These are phyloP conservation scores for Chaetomium fimeti DNA, from an alignment of 495 filamentous ascomycete genomes.

Conservation along the genomic window DNA sequence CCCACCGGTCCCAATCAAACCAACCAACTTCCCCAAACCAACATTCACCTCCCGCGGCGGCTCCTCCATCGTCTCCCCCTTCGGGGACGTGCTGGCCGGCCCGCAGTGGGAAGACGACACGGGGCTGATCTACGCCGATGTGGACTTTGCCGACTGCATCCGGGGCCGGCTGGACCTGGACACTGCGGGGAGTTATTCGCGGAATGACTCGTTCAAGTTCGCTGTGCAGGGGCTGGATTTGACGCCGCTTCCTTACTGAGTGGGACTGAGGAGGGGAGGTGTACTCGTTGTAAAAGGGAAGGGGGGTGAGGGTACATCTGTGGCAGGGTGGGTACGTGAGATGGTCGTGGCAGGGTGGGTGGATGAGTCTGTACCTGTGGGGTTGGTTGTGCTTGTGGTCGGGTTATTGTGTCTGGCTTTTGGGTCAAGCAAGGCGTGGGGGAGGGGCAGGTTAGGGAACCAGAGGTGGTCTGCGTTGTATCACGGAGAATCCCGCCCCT, in stretches of 20 bases:
- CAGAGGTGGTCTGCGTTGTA: not conserved
- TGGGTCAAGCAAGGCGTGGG: not conserved
- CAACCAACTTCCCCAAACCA: not conserved
- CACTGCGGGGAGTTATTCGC: conserved; percentile 75
- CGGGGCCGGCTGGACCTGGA: conserved; percentile 61
- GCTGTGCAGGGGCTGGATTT: conserved; percentile 71
- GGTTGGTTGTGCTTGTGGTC: not conserved
- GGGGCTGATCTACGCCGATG: conserved; percentile 47
- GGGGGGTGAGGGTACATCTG: no score
- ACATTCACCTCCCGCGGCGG: conserved; percentile 67
- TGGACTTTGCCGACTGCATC: conserved; percentile 55
- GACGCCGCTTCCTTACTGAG: conserved; percentile 62
- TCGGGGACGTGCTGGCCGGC: conserved; percentile 73
- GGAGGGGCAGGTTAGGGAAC: not conserved
- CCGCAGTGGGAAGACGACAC: conserved; percentile 80
- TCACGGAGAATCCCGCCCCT: not conserved
- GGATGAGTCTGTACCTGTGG: not conserved
- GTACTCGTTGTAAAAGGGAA: not conserved
- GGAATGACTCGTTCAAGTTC: conserved; percentile 76
- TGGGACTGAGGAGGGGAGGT: not conserved
- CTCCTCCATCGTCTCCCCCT: conserved; percentile 75
- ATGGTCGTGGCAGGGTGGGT: no score
- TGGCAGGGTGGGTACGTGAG: no score
- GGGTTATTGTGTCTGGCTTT: not conserved
- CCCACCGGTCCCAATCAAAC: conserved; percentile 9